Conservation (phyloP, 2,329 filamentous ascomycete species). For the Diaporthe citriasiana region DNA sequence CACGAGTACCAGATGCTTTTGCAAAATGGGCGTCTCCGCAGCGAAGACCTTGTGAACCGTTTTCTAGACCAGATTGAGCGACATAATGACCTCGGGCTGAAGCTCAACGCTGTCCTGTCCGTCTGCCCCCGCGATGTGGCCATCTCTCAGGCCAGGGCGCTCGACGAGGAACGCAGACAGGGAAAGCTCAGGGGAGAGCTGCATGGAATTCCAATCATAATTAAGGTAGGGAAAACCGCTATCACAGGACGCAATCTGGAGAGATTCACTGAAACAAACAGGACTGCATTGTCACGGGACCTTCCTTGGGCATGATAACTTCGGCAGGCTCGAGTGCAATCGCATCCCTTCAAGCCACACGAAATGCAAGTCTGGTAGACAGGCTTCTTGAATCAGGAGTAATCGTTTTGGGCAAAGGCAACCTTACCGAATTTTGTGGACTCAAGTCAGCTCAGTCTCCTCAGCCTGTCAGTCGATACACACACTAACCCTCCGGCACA, state of each 20-base stretch:
- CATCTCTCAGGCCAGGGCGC: conserved; percentile 52
- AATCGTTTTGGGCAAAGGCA: conserved; percentile 53
- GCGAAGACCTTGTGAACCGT: conserved; percentile 43
- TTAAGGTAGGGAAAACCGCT: conserved; percentile 48
- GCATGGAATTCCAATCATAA: conserved; percentile 58
- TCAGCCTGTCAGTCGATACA: conserved; percentile 20
- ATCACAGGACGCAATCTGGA: background rate
- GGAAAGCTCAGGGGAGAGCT: conserved; percentile 54
- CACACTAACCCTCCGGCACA: conserved; percentile 34
- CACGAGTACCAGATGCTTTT: conserved; percentile 39
- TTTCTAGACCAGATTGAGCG: conserved; percentile 47
- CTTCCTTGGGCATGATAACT: conserved; percentile 55
- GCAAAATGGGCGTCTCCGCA: conserved; percentile 41
- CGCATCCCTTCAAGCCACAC: conserved; percentile 52
- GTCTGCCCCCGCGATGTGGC: conserved; percentile 54
- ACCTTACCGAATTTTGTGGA: conserved; percentile 50
- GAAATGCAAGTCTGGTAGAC: conserved; percentile 55
- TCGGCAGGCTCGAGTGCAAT: conserved; percentile 57
- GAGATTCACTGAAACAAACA: background rate
- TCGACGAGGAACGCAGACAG: conserved; percentile 55
- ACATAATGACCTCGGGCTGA: conserved; percentile 42
- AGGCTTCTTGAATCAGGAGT: conserved; percentile 15
- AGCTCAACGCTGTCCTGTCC: conserved; percentile 53
- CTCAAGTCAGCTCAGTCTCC: conserved; percentile 47
- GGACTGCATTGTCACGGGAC: conserved; percentile 56